These are phyloP conservation scores for Simplicillium aogashimaense DNA, from an alignment of 2,329 filamentous ascomycete species.

Conservation along the genomic window DNA sequence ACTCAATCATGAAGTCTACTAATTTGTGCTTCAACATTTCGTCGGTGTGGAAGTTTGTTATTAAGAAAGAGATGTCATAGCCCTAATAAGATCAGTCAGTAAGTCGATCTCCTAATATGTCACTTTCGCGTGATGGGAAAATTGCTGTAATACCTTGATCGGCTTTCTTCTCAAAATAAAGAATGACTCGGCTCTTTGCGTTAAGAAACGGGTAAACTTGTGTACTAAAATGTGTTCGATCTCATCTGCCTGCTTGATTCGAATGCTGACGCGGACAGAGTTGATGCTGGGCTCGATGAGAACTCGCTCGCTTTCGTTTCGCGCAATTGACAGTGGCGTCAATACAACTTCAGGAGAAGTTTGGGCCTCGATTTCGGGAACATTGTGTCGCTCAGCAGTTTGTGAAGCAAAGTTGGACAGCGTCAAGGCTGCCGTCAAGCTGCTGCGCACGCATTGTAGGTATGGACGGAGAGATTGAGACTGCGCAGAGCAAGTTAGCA, in stretches of 20 bases:
- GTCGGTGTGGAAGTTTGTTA: constrained; percentile 98
- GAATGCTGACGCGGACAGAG: constrained; percentile 92
- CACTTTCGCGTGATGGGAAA: constrained; percentile 1
- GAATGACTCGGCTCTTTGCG: constrained; percentile 91
- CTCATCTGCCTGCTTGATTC: constrained; percentile 99
- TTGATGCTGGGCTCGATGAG: constrained; percentile 96
- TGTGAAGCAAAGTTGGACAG: constrained; percentile 93
- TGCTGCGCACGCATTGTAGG: constrained; percentile 90
- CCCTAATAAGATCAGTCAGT: constrained; percentile 45
- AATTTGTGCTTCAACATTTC: constrained; percentile 99
- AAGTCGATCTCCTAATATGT: constrained; percentile 6
- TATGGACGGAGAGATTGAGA: constrained; percentile 96
- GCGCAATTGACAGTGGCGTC: constrained; percentile 79
- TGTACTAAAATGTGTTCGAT: constrained; percentile 97
- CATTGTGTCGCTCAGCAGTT: constrained; percentile 92
- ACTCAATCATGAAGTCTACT: constrained; percentile 98
- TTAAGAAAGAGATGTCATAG: constrained; percentile 97
- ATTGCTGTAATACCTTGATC: constrained; percentile 57
- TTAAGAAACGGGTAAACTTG: constrained; percentile 96
- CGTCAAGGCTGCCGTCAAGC: constrained; percentile 85
- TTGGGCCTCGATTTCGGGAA: constrained; percentile 90
- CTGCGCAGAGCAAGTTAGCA: constrained; percentile 28
- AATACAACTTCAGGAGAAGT: constrained; percentile 90
- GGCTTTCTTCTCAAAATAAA: constrained; percentile 94
- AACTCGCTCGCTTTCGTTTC: constrained; percentile 96